Percentiles rank a stretch among this genome's conserved stretches.
Evolutionary conservation across 352 stramenopile genomes (phyloP).

Genomic region (Globisporangium viniferum): DNA sequence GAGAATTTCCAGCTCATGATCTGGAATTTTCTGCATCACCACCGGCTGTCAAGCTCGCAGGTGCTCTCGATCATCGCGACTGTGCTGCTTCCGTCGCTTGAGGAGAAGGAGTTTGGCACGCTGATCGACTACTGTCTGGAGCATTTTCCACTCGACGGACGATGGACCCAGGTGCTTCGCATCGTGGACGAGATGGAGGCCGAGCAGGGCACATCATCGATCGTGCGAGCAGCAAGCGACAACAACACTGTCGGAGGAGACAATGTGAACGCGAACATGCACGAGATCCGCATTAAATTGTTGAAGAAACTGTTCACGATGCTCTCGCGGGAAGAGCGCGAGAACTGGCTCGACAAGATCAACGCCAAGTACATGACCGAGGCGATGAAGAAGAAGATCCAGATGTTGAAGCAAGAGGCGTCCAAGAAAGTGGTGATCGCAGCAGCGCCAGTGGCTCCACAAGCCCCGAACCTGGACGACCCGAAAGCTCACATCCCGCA

Average conservation of each 20-base stretch:
- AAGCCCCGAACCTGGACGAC: constrained; percentile 28
- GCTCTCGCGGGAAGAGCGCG: constrained; percentile 46
- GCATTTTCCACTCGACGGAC: constrained; percentile 26
- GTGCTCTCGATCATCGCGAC: constrained; percentile 39
- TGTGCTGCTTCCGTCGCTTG: constrained; percentile 44
- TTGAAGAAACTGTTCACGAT: constrained; percentile 58
- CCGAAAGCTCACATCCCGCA: constrained; percentile 23
- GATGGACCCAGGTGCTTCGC: constrained; percentile 44
- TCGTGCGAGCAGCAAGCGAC: background rate
- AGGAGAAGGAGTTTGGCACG: constrained; percentile 36
- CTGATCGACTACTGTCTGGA: constrained; percentile 44
- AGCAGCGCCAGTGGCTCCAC: background rate
- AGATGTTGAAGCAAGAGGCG: constrained; percentile 17
- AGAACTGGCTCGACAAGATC: constrained; percentile 48
- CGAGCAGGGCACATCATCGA: background rate
- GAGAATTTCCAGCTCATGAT: constrained; percentile 63
- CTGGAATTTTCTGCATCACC: constrained; percentile 54
- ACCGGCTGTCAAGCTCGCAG: constrained; percentile 44
- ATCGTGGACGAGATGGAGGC: constrained; percentile 41
- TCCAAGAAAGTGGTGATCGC: constrained; percentile 8
- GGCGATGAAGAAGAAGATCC: constrained; percentile 30
- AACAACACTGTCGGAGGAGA: constrained; percentile 6
- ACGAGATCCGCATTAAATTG: constrained; percentile 35
- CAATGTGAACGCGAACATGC: constrained; percentile 20
- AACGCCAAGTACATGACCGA: constrained; percentile 44